Evolutionary conservation across 2,329 filamentous ascomycete species (phyloP), one percentile per base, ranked within the genome.

Genomic region (Paracamarosporium sp.): DNA sequence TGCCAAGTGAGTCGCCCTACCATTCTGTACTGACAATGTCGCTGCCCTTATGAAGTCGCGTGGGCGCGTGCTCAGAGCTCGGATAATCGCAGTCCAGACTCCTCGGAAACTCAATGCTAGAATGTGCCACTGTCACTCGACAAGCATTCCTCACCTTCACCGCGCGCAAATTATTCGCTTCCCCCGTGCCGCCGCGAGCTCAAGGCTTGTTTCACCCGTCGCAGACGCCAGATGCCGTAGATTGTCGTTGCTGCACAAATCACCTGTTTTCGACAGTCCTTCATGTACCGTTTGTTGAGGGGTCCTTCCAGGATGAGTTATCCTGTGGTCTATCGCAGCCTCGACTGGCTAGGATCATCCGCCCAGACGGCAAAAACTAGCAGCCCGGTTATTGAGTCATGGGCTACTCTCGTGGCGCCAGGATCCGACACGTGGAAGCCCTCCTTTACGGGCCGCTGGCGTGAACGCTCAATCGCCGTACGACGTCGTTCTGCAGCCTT

Each of bases 351-450:
- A 59, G 54, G 67, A 73, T 72, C 65, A 56, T 50, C 63, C 53
- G 62, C 60, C 61, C 48, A 57, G 58, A 57, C 61, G 62, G 66
- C 61, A 65, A 58, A 66, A 65, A 53, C 50, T 54, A 44, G 45
- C 50, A 55, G 44, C 50, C 53, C 38, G 43, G 20, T 7, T 45
- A 53, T 51, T 63, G 70, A 74, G 69, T 73, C 72, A 73, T 68
- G 63, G 55, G 50, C 33, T 12, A n/a, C 43, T 67, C 63, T 64
- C 68, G 67, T 68, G 61, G 27, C 28, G 60, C 54, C 62, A 67
- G 63, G 63, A 64, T 63, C 44, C 56, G 65, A 69, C 69, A 72
- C 69, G 69, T 72, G 69, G 68, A 64, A 67, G 65, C 62, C 63
- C 57, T 60, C 63, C 69, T 61, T 64, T 64, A 65, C 68, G 68